Evolutionary conservation across 345 rosid species (phyloP).

Genomic region (Sisymbrium altissimum): DNA sequence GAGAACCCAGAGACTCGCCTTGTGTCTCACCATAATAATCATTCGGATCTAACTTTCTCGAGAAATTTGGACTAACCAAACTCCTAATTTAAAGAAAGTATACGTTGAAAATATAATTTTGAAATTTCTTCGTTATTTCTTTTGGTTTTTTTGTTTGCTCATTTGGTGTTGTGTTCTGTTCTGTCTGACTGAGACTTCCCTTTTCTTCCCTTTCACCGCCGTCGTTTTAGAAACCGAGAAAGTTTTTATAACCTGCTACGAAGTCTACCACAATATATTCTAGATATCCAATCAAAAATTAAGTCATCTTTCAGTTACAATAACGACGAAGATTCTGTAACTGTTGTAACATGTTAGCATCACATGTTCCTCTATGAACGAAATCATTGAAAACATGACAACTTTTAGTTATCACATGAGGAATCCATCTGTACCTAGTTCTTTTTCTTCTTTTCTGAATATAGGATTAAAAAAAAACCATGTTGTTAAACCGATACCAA

Average conservation of each 20-base stretch:
- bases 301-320: not conserved
- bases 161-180: not conserved
- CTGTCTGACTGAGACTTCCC: not conserved
- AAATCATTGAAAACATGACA: slow-evolving; percentile 11
- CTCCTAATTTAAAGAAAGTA: slow-evolving; percentile 32
- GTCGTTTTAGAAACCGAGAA: slow-evolving; percentile 23
- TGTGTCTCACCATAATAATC: slow-evolving; percentile 25
- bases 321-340: not conserved
- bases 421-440: not conserved
- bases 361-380: not conserved
- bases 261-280: slow-evolving; percentile 5
- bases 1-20: slow-evolving; percentile 28
- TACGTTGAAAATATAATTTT: slow-evolving; percentile 3
- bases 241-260: not conserved
- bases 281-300: not conserved
- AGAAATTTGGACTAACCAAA: not conserved
- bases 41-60: not conserved
- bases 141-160: not conserved
- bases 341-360: not conserved
- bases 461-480: too few relatives aligned
- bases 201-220: slow-evolving; percentile 19
- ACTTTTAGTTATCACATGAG: not conserved
- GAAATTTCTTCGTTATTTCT: slow-evolving; percentile 22
- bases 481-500: too few relatives aligned
- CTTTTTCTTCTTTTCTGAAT: too few relatives aligned